phyloP scores from a whole-genome alignment of 2,329 filamentous ascomycete genomes.

The Fusarium sp. region DNA sequence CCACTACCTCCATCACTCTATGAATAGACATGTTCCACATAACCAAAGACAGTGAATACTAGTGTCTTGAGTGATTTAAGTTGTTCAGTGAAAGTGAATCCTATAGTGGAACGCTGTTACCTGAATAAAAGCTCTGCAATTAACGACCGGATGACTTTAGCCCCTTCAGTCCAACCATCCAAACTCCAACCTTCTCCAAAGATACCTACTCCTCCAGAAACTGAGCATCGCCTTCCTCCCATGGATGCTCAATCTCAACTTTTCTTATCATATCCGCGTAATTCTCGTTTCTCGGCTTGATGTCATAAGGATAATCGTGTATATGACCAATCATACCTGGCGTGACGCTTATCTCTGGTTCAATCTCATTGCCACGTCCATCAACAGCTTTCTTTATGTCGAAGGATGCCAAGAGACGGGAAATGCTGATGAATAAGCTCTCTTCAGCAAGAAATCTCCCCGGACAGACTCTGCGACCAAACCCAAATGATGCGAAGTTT shows the following conservation, averaged over 20 bases:
- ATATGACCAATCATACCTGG: neutral
- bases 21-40: too few species aligned
- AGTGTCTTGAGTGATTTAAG: too few species aligned
- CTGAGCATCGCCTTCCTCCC: neutral
- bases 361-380: neutral
- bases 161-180: too few species aligned
- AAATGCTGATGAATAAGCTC: neutral
- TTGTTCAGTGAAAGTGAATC: too few species aligned
- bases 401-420: neutral
- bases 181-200: neutral
- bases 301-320: neutral
- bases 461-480: constrained; percentile 14
- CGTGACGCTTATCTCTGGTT: neutral
- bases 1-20: too few species aligned
- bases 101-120: too few species aligned
- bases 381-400: constrained; percentile 2
- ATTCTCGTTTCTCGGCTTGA: neutral
- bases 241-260: neutral
- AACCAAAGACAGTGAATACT: too few species aligned
- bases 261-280: neutral
- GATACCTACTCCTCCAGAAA: neutral
- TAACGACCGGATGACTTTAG: too few species aligned
- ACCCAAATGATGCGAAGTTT: neutral
- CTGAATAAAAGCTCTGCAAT: too few species aligned
- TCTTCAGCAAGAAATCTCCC: neutral